A percentile compares a stretch with the other conserved stretches of the same genome.
phyloP scores from a whole-genome alignment of 2,329 filamentous ascomycete species.

The Ceratocystis alfenasii region DNA sequence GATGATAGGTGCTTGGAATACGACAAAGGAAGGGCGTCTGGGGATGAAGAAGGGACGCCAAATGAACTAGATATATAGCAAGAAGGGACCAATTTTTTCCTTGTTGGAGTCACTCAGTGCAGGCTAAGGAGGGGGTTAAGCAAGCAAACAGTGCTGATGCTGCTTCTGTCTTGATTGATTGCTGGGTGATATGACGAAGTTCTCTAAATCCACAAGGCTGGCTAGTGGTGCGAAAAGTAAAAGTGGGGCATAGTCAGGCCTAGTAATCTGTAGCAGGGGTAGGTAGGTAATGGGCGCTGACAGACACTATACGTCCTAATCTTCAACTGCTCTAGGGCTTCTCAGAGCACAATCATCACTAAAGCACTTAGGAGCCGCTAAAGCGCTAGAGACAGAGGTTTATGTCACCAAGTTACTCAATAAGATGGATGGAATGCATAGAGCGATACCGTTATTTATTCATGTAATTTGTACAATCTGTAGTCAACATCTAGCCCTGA shows the following conservation, averaged over 20 bases:
- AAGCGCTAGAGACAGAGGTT: no score
- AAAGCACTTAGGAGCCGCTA: neutral
- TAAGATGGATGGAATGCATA: no score
- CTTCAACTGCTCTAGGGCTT: neutral
- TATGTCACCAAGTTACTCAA: no score
- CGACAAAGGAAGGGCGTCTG: neutral
- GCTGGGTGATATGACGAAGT: neutral
- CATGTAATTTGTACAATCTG: neutral
- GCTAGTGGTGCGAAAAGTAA: neutral
- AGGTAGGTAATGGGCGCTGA: neutral
- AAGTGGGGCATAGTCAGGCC: neutral
- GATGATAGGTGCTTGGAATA: neutral
- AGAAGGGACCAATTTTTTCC: neutral
- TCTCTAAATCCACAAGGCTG: slow-evolving; percentile 4
- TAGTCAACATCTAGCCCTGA: slow-evolving; percentile 42
- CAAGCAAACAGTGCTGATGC: neutral
- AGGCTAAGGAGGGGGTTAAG: neutral
- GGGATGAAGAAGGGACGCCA: neutral
- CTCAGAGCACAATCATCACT: neutral
- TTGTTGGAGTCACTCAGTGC: neutral
- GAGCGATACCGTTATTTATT: no score
- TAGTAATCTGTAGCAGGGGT: neutral
- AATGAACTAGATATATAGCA: neutral
- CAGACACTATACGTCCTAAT: no score
- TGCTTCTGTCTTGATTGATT: neutral